These are phyloP conservation scores for barley (Hordeum vulgare) DNA, from an alignment of 176 grass and related monocot species.

Conservation along the genomic window MorexV3_pseudomolecules_assembly NC_058519.1:610628753-610629252, in stretches of 20 bases:
- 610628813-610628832: not conserved
- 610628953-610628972: conserved; percentile 50
- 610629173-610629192: not conserved
- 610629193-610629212: conserved; percentile 19
- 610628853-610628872: no score
- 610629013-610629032: conserved; percentile 57
- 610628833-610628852: not conserved
- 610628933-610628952: conserved; percentile 49
- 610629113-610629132: conserved; percentile 23
- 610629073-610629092: conserved; percentile 45
- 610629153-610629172: conserved; percentile 51
- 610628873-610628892: conserved; percentile 47
- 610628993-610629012: conserved; percentile 77
- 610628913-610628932: conserved; percentile 44
- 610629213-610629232: conserved; percentile 45
- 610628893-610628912: conserved; percentile 82
- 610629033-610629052: conserved; percentile 50
- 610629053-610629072: conserved; percentile 52
- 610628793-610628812: not conserved
- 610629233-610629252: conserved; percentile 46
- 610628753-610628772: no score
- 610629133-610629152: conserved; percentile 38
- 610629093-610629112: conserved; percentile 56
- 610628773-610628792: no score
- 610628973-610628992: conserved; percentile 59